phyloP scores from a whole-genome alignment of 257 asterid species.

The Nicotiana tomentosiformis region DNA sequence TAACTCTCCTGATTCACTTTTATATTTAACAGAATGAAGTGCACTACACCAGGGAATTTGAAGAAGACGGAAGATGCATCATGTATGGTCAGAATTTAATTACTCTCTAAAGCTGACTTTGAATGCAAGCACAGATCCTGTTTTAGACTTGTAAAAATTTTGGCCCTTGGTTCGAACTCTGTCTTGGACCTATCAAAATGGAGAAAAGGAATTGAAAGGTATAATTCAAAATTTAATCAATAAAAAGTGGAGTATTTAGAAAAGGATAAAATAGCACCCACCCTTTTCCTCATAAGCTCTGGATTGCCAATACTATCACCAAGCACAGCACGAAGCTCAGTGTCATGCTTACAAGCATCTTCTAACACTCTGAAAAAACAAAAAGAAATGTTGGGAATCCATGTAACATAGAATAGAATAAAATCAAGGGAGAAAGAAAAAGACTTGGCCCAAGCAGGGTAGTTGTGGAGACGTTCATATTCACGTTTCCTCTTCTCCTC shows the following conservation, averaged over 20 bases:
- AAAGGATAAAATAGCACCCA: conserved; percentile 12
- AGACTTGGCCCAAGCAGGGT: conserved; percentile 97
- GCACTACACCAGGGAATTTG: not conserved
- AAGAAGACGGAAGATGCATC: not conserved
- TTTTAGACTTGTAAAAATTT: conserved; percentile 71
- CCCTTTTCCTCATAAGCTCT: conserved; percentile 83
- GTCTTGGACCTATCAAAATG: conserved; percentile 71
- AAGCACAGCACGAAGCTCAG: conserved; percentile 85
- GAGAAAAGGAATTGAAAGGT: not conserved
- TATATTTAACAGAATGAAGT: not conserved
- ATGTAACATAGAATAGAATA: not conserved
- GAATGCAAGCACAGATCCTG: conserved; percentile 91
- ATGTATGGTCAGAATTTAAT: conserved; percentile 19
- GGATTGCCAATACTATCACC: conserved; percentile 95
- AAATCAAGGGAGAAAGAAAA: conserved; percentile 4
- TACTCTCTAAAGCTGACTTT: conserved; percentile 99
- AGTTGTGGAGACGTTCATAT: conserved; percentile 55
- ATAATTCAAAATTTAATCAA: not conserved
- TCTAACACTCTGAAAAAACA: conserved; percentile 61
- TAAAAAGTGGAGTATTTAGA: not conserved
- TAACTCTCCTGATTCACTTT: not conserved
- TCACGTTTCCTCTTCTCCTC: conserved; percentile 92
- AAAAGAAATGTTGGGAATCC: too few species aligned
- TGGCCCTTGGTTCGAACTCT: conserved; percentile 79
- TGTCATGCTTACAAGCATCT: conserved; percentile 80